Evolutionary conservation across 2,329 filamentous ascomycete genomes (phyloP).

Genomic region (Epichloe bromicola): DNA sequence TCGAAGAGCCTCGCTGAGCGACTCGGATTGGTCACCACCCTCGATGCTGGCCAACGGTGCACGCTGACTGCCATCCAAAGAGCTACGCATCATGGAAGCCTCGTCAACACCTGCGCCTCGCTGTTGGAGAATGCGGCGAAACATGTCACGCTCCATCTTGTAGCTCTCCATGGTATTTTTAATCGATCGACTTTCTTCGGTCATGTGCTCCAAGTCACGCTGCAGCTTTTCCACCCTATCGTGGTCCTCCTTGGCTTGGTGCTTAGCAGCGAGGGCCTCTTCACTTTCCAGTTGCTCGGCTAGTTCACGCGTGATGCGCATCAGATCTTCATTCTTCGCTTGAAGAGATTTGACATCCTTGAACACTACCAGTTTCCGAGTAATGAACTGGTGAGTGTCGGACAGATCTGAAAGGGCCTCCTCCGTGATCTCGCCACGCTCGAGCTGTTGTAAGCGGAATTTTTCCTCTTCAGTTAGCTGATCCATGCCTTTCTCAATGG

Average conservation of each 20-base stretch:
- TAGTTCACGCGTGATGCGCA: slow-evolving; percentile 71
- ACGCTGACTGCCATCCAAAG: slow-evolving; percentile 44
- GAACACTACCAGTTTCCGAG: slow-evolving; percentile 79
- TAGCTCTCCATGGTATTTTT: slow-evolving; percentile 81
- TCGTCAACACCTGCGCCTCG: slow-evolving; percentile 47
- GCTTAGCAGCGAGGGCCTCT: slow-evolving; percentile 58
- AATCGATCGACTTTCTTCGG: slow-evolving; percentile 75
- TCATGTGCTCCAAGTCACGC: slow-evolving; percentile 58
- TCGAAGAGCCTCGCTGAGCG: slow-evolving; percentile 64
- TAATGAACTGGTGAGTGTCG: slow-evolving; percentile 80
- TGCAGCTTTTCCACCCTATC: slow-evolving; percentile 63
- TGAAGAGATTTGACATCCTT: slow-evolving; percentile 75
- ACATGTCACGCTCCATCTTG: slow-evolving; percentile 93
- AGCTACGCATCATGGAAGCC: slow-evolving; percentile 58
- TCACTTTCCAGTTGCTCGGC: slow-evolving; percentile 85
- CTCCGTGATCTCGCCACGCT: slow-evolving; percentile 61
- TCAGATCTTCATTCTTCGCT: slow-evolving; percentile 72
- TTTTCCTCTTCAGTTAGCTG: slow-evolving; percentile 60
- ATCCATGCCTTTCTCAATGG: slow-evolving; percentile 65
- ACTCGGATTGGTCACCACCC: slow-evolving; percentile 38
- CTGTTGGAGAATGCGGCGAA: slow-evolving; percentile 84
- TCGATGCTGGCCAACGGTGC: slow-evolving; percentile 47
- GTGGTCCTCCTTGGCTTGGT: slow-evolving; percentile 49
- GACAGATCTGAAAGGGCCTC: slow-evolving; percentile 61
- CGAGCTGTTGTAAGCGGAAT: slow-evolving; percentile 62